A percentile compares a stretch with the other conserved stretches of the same genome.
phyloP scores from a whole-genome alignment of 2,329 filamentous ascomycete genomes.

The Trichophyton simii region DNA sequence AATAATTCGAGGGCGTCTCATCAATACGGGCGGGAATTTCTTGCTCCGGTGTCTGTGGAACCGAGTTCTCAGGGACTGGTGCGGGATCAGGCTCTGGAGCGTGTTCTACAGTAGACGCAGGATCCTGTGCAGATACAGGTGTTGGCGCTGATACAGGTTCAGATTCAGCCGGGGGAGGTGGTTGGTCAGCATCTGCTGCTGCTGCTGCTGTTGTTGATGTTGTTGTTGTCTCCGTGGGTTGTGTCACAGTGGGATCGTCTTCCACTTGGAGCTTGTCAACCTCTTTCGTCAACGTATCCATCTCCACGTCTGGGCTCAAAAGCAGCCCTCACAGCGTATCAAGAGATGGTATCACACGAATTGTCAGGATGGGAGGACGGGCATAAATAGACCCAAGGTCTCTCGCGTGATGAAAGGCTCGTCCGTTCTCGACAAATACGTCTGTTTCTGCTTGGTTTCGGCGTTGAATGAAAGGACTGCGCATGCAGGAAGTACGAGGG shows the following conservation, averaged over 20 bases:
- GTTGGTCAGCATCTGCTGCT: not conserved
- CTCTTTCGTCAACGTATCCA: conserved; percentile 11
- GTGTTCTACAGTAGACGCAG: not conserved
- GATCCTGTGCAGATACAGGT: not conserved
- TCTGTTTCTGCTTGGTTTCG: not conserved
- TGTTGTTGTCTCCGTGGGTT: not conserved
- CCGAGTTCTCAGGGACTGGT: not conserved
- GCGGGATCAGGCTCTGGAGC: not conserved
- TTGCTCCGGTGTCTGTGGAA: conserved; percentile 14
- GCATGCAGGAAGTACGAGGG: not conserved
- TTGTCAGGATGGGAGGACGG: not conserved
- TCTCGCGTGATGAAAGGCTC: not conserved
- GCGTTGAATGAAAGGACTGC: not conserved
- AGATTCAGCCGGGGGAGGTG: not conserved
- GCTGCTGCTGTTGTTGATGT: not conserved
- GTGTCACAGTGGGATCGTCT: conserved; percentile 7
- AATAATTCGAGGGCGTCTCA: conserved; percentile 19
- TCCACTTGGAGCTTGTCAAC: conserved; percentile 9
- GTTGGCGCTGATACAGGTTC: not conserved
- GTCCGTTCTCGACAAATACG: not conserved
- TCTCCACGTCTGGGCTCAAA: conserved; percentile 2
- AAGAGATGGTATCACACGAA: not conserved
- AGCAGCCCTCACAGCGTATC: not conserved
- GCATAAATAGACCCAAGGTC: not conserved
- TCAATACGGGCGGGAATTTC: conserved; percentile 26